These are phyloP conservation scores for Mycena haematopus DNA, from an alignment of 768 basidiomycete genomes.

Conservation along the genomic window DNA sequence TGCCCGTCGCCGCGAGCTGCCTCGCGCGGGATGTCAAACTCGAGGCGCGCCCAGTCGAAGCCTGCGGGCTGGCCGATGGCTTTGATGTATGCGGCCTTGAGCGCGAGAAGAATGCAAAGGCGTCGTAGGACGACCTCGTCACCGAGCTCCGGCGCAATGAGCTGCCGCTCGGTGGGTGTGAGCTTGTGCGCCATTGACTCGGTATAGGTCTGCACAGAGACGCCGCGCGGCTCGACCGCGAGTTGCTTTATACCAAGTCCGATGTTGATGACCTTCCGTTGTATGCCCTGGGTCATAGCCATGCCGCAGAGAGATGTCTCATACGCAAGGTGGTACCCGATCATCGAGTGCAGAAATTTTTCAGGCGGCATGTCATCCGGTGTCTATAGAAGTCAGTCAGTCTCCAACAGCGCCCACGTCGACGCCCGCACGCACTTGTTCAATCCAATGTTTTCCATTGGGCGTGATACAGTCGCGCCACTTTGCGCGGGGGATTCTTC, in stretches of 20 bases:
- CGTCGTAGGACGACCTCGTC: slow-evolving; percentile 76
- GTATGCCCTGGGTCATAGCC: slow-evolving; percentile 83
- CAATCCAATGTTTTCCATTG: slow-evolving; percentile 83
- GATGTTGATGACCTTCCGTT: slow-evolving; percentile 79
- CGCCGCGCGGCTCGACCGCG: slow-evolving; percentile 64
- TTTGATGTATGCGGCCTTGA: slow-evolving; percentile 84
- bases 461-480: slow-evolving; percentile 70
- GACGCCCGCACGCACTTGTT: slow-evolving; percentile 57
- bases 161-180: slow-evolving; percentile 54
- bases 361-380: slow-evolving; percentile 68
- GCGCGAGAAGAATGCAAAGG: slow-evolving; percentile 76
- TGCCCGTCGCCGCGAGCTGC: slow-evolving; percentile 71
- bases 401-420: slow-evolving; percentile 5
- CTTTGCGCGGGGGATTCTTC: slow-evolving; percentile 75
- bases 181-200: slow-evolving; percentile 77
- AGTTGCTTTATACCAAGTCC: slow-evolving; percentile 81
- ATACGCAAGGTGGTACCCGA: slow-evolving; percentile 77
- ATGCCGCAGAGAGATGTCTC: slow-evolving; percentile 79
- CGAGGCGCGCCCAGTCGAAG: slow-evolving; percentile 82
- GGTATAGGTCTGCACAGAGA: slow-evolving; percentile 65
- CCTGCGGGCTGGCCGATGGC: slow-evolving; percentile 83
- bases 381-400: slow-evolving; percentile 40
- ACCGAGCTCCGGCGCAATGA: slow-evolving; percentile 55
- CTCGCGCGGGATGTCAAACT: slow-evolving; percentile 74
- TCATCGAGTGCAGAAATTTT: slow-evolving; percentile 73